Evolutionary conservation across 75 land plant species (phyloP), one percentile per base, ranked within the genome.

Genomic region (Cupressus sempervirens): DNA sequence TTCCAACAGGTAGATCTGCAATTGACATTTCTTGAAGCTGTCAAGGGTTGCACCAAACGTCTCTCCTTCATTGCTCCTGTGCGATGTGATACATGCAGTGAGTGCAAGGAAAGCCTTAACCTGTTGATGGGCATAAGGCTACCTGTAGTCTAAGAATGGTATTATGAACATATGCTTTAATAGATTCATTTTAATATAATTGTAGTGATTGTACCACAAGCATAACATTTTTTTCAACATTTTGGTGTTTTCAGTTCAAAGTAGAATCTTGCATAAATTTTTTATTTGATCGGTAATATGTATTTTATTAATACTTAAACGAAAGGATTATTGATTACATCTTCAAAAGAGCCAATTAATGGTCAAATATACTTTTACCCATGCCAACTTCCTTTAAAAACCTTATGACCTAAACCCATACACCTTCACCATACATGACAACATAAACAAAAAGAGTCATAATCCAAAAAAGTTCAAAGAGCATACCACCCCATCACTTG

Each of bases 1-100:
- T 79, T 38, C 86, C 16, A 52, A n/a, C 85, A 97, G 99, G 96
- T 93, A 62, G 90, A 92, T 65, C 83, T 97, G 62, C 50, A 88
- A 16, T 86, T 97, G 18, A 90, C 96, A 74, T 96, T 97, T 88
- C 36, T 85, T 90, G 98, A 97, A 88, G 98, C 99, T 79, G 95
- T 92, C 14, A 87, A 87, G 90, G 99, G 99, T 30, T 96, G 98
- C 88, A 90, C 89, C 46, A 97, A 92, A 86, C 82, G 87, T 34
- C 80, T 97, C 34, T 88, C 91, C 32, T 92, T 94, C 87, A 91
- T 87, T 86, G 89, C 95, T 67, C 56, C 83, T 48, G 92, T 94
- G 50, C 93, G 92, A 10, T 97, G 99, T 86, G 88, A 94, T 82
- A 84, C 92, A 56, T 97, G 99, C 87, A 70, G 98, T 97, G 85